These are phyloP conservation scores for Fraxinus paxiana DNA, from an alignment of 305 asterid genomes.

Conservation along the genomic window DNA sequence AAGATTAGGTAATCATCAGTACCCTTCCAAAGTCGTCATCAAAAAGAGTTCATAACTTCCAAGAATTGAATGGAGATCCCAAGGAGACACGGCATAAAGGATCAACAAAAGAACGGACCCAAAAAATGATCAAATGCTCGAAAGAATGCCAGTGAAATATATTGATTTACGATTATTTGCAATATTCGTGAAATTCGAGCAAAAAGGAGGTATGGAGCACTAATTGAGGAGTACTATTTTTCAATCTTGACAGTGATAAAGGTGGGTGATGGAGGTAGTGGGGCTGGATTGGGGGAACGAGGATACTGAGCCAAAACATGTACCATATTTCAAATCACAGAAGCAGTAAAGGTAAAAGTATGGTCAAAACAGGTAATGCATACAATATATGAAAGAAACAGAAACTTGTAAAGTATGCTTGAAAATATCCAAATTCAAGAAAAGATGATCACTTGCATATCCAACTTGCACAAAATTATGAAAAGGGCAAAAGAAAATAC, in stretches of 20 bases:
- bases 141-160: not conserved
- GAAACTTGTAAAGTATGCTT: not conserved
- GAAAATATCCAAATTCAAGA: not conserved
- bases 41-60: not conserved
- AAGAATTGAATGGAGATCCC: not conserved
- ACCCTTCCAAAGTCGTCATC: not conserved
- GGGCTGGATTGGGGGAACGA: not conserved
- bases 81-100: not conserved
- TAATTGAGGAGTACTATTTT: not conserved
- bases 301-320: conserved; percentile 5
- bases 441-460: not conserved
- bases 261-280: not conserved
- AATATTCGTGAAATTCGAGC: not conserved
- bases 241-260: not conserved
- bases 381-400: not conserved
- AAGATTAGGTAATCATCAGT: not conserved
- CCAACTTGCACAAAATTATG: conserved; percentile 8
- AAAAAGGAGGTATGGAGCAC: not conserved
- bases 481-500: conserved; percentile 40
- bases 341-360: not conserved
- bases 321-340: not conserved
- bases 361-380: not conserved
- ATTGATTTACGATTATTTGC: not conserved
- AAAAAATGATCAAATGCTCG: not conserved
- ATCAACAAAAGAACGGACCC: not conserved